Percentiles rank a stretch among this genome's conserved stretches.
These are phyloP conservation scores for Monosporascus sp. DNA, from an alignment of 2,329 filamentous ascomycete genomes.

Conservation along the genomic window DNA sequence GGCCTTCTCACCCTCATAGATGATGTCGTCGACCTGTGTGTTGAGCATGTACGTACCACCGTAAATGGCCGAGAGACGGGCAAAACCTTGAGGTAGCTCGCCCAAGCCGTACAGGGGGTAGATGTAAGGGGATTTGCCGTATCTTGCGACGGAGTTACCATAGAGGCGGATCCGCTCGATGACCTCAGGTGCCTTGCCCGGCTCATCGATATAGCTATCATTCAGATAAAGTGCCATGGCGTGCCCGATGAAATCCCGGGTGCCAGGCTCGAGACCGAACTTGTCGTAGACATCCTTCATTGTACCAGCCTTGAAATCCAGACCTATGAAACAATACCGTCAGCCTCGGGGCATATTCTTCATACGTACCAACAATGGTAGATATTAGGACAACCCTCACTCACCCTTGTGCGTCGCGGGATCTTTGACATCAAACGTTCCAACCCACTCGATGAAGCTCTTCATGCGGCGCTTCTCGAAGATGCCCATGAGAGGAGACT, in stretches of 20 bases:
- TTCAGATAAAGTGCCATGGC: slow-evolving; percentile 95
- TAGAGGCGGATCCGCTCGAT: slow-evolving; percentile 93
- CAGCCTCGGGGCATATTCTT: background rate
- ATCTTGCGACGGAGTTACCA: slow-evolving; percentile 94
- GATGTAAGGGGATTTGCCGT: slow-evolving; percentile 98
- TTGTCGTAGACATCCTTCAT: slow-evolving; percentile 99
- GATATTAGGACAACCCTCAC: slow-evolving; percentile 15
- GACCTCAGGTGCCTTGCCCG: slow-evolving; percentile 73
- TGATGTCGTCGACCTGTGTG: slow-evolving; percentile 83
- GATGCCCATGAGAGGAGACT: slow-evolving; percentile 90
- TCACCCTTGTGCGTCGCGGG: slow-evolving; percentile 83
- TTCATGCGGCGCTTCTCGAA: slow-evolving; percentile 98
- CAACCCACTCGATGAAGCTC: slow-evolving; percentile 94
- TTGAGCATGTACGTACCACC: slow-evolving; percentile 99
- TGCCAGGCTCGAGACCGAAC: slow-evolving; percentile 83
- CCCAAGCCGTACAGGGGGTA: slow-evolving; percentile 97
- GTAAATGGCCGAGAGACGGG: slow-evolving; percentile 95
- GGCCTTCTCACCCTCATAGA: slow-evolving; percentile 82
- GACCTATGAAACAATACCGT: slow-evolving; percentile 45
- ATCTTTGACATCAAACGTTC: slow-evolving; percentile 76
- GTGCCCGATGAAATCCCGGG: slow-evolving; percentile 94
- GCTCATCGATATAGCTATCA: slow-evolving; percentile 74
- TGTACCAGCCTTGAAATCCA: slow-evolving; percentile 71
- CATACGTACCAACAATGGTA: background rate
- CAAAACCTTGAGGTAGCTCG: slow-evolving; percentile 96